Percentiles rank a stretch among this genome's conserved stretches.
These are phyloP conservation scores for Dipodascus albidus DNA, from an alignment of 805 yeast species.

Conservation along the genomic window DNA sequence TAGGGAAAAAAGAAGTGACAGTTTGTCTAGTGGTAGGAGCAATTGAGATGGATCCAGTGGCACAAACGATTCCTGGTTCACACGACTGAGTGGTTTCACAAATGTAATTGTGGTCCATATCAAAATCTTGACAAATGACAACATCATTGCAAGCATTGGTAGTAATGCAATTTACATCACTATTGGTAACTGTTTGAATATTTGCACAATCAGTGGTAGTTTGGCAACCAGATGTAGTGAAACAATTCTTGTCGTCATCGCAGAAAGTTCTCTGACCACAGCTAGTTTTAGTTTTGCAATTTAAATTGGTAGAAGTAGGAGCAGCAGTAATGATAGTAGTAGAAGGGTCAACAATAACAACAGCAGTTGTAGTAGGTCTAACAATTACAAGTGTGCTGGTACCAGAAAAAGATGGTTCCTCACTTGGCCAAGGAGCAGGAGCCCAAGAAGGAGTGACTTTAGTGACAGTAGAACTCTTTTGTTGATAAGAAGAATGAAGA, in stretches of 20 bases:
- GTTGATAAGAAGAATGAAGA: not conserved
- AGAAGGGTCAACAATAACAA: not conserved
- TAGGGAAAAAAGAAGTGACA: not conserved
- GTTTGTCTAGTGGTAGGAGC: not conserved
- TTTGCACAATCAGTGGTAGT: not conserved
- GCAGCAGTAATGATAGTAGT: not conserved
- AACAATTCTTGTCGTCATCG: not conserved
- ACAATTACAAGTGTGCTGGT: not conserved
- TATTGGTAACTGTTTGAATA: not conserved
- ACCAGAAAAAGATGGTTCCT: not conserved
- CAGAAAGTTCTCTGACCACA: not conserved
- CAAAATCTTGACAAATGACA: not conserved
- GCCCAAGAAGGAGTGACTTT: not conserved
- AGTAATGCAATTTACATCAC: not conserved
- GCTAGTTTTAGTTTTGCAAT: not conserved
- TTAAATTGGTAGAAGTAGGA: not conserved
- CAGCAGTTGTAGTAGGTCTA: not conserved
- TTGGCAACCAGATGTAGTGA: not conserved
- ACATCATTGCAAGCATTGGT: not conserved
- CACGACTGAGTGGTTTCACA: not conserved
- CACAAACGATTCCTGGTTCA: not conserved
- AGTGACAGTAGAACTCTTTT: not conserved
- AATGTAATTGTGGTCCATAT: not conserved
- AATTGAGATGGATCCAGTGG: not conserved
- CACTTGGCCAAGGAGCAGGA: constrained; percentile 1